Conservation (phyloP, 441 rosid species). For the Erysimum cheiri region DNA sequence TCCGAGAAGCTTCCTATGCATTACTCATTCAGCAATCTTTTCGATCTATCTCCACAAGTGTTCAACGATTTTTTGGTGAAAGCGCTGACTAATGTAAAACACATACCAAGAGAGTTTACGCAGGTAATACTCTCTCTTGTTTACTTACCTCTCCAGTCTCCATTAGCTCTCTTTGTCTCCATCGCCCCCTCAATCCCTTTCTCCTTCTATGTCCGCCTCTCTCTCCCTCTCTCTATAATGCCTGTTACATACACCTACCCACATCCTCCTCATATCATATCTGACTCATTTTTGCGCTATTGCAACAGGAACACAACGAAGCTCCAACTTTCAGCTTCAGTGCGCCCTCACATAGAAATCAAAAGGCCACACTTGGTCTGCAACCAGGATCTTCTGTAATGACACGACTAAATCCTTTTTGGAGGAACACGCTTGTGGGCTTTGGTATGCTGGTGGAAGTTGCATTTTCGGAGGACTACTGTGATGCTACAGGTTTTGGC, state of each 20-base stretch:
- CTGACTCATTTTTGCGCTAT: neutral
- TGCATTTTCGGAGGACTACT: neutral
- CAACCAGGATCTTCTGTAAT: constrained; percentile 28
- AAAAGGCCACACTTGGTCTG: neutral
- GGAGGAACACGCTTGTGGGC: constrained; percentile 7
- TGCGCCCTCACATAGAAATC: neutral
- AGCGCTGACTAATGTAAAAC: neutral
- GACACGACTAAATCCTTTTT: neutral
- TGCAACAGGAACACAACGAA: constrained; percentile 18
- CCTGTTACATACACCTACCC: neutral
- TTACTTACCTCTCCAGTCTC: too few species aligned
- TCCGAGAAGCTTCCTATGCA: constrained; percentile 11
- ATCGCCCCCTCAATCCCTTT: neutral
- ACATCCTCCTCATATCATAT: neutral
- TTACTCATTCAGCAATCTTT: constrained; percentile 22
- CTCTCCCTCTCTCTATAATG: neutral
- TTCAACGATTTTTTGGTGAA: neutral
- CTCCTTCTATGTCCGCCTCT: neutral
- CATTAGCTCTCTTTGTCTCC: constrained; percentile 3
- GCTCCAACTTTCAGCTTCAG: constrained; percentile 13
- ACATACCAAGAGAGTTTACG: neutral
- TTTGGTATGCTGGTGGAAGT: constrained; percentile 33
- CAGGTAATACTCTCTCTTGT: constrained; percentile 24
- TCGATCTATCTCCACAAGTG: constrained; percentile 18
- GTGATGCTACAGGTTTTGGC: constrained; percentile 1